Percentiles rank a stretch among this genome's conserved stretches.
Evolutionary conservation across 2,329 filamentous ascomycete genomes (phyloP).

Genomic region (Colletotrichum cuscutae): DNA sequence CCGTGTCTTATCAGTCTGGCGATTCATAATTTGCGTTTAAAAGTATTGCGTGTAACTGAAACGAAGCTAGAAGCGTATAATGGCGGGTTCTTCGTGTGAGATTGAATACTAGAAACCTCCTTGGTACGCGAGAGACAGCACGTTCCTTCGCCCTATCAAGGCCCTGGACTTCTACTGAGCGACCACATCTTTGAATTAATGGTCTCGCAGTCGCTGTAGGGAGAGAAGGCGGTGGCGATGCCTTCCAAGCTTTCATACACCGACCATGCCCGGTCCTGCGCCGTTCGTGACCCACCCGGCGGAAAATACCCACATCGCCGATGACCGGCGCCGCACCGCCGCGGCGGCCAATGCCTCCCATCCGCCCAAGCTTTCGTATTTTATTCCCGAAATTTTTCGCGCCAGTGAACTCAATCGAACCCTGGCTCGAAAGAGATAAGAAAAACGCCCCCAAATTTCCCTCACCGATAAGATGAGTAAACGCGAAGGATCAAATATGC

Average conservation of each 20-base stretch:
- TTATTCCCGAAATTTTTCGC: not conserved
- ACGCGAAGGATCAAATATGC: not conserved
- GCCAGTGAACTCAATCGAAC: not conserved
- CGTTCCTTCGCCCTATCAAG: not conserved
- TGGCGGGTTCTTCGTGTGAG: not conserved
- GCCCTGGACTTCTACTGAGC: no score
- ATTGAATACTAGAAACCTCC: not conserved
- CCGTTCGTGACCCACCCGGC: not conserved
- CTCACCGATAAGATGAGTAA: not conserved
- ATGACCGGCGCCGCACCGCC: not conserved
- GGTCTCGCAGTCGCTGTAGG: no score
- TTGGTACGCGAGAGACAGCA: not conserved
- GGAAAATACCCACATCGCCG: not conserved
- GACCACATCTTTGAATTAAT: rapidly evolving
- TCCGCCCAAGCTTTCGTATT: not conserved
- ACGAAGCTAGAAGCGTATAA: not conserved
- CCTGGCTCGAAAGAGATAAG: not conserved
- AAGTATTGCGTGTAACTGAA: not conserved
- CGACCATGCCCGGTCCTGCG: not conserved
- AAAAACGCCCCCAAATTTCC: not conserved
- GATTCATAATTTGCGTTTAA: rapidly evolving
- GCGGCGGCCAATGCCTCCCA: not conserved
- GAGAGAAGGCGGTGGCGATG: not conserved
- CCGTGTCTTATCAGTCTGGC: not conserved
- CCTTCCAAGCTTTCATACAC: not conserved